phyloP scores from a whole-genome alignment of 805 yeast genomes.

The Brettanomyces anomalus region DNA sequence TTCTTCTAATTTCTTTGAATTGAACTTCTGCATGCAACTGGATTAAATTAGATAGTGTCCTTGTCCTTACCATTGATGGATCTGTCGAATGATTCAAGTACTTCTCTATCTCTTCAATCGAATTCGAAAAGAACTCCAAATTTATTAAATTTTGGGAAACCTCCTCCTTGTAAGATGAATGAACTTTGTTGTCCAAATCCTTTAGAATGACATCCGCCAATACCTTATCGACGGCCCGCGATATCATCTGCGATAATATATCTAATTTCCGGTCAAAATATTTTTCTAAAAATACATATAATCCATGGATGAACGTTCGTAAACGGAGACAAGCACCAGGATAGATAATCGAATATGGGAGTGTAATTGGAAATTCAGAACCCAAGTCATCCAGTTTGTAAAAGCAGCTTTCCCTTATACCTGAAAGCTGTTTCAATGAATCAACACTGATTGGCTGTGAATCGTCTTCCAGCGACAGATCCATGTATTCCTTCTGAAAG shows the following conservation, averaged over 20 bases:
- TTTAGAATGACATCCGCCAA: slow-evolving; percentile 58
- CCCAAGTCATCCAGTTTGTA: slow-evolving; percentile 15
- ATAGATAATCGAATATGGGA: slow-evolving; percentile 85
- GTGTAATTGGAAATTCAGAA: slow-evolving; percentile 44
- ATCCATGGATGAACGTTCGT: slow-evolving; percentile 53
- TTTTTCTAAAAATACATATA: slow-evolving; percentile 55
- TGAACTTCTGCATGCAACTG: slow-evolving; percentile 33
- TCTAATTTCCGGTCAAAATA: slow-evolving; percentile 58
- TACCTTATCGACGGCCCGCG: slow-evolving; percentile 59
- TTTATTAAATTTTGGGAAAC: slow-evolving; percentile 84
- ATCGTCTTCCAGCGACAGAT: slow-evolving; percentile 66
- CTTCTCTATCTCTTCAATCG: slow-evolving; percentile 61
- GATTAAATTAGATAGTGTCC: slow-evolving; percentile 19
- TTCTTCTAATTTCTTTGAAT: slow-evolving; percentile 51
- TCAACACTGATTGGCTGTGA: slow-evolving; percentile 79
- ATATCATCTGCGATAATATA: slow-evolving; percentile 48
- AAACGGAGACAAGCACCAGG: slow-evolving; percentile 78
- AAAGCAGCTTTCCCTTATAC: slow-evolving; percentile 39
- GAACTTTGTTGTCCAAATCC: slow-evolving; percentile 50
- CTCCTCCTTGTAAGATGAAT: slow-evolving; percentile 77
- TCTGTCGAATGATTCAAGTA: slow-evolving; percentile 22
- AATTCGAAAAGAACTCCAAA: slow-evolving; percentile 74
- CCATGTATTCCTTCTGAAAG: slow-evolving; percentile 53
- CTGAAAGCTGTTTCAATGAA: slow-evolving; percentile 48
- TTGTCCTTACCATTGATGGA: slow-evolving; percentile 28